Conservation (phyloP, 306 rosid genomes). For the Gastrolobium bilobum region DNA sequence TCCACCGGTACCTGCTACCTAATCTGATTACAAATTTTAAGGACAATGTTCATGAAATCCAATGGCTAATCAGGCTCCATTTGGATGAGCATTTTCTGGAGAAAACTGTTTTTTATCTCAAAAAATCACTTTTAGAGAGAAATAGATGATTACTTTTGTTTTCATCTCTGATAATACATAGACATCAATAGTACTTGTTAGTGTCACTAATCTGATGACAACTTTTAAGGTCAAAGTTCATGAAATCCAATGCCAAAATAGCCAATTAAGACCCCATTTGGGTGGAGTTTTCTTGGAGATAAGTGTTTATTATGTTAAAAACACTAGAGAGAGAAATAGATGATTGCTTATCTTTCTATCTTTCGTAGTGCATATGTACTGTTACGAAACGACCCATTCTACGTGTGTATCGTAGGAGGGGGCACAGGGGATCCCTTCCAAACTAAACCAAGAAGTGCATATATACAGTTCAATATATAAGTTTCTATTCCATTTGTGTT, state of each 20-base stretch:
- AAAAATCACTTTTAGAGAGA: not conserved
- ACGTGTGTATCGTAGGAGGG: too few relatives aligned
- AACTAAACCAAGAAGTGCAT: too few relatives aligned
- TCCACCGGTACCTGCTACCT: not conserved
- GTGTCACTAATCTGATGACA: not conserved
- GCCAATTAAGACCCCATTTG: not conserved
- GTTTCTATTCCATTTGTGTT: too few relatives aligned
- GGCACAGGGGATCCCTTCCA: too few relatives aligned
- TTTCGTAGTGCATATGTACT: not conserved
- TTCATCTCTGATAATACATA: not conserved
- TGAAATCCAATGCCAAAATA: constrained; percentile 18
- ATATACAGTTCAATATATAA: too few relatives aligned
- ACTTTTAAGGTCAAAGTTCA: not conserved
- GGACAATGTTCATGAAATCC: constrained; percentile 24
- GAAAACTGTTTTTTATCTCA: not conserved
- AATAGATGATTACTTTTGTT: not conserved
- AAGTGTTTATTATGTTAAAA: not conserved
- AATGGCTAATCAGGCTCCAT: not conserved
- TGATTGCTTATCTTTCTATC: not conserved
- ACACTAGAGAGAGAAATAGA: not conserved
- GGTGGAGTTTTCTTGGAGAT: not conserved
- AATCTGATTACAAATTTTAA: constrained; percentile 8
- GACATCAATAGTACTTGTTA: not conserved
- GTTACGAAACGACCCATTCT: too few relatives aligned
- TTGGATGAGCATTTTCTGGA: not conserved